A percentile compares a stretch with the other conserved stretches of the same genome.
phyloP scores from a whole-genome alignment of 169 alveolate species.

The Pseudocohnilembus persalinus region DNA sequence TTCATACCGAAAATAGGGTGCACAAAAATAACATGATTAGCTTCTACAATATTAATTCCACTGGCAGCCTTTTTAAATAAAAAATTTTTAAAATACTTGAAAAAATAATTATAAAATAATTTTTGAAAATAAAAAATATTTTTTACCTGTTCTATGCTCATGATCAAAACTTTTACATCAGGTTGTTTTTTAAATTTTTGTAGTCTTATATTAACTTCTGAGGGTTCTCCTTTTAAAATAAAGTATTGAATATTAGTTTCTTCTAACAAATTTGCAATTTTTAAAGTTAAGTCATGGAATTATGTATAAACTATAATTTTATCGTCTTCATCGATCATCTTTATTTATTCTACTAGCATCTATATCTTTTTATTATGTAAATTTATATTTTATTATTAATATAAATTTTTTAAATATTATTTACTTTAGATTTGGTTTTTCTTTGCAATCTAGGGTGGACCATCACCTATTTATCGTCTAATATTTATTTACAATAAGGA shows the following conservation, averaged over 20 bases:
- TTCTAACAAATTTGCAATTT: background rate
- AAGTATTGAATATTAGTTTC: background rate
- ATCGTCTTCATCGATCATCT: background rate
- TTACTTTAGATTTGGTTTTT: conserved; percentile 1
- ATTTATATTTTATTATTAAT: too few species aligned
- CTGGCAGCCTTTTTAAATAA: too few species aligned
- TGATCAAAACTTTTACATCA: conserved; percentile 2
- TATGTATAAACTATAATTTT: conserved; percentile 13
- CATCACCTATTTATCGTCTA: background rate
- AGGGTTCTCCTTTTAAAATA: conserved; percentile 8
- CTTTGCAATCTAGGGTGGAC: background rate
- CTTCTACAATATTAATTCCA: conserved; percentile 10
- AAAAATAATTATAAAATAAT: too few species aligned
- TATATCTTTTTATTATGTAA: too few species aligned
- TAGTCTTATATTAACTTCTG: conserved; percentile 6
- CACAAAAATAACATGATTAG: conserved; percentile 9
- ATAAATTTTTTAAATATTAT: too few species aligned
- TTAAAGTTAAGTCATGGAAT: conserved; percentile 7
- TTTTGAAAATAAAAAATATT: too few species aligned
- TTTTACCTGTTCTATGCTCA: conserved; percentile 26
- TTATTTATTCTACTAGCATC: background rate
- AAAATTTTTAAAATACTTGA: too few species aligned
- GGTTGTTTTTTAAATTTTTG: background rate
- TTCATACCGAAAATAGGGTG: conserved; percentile 20
- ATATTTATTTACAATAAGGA: conserved; percentile 3